Percentiles rank a stretch among this genome's conserved stretches.
phyloP scores from a whole-genome alignment of 2,329 filamentous ascomycete species.

The Laburnicola sp. region DNA sequence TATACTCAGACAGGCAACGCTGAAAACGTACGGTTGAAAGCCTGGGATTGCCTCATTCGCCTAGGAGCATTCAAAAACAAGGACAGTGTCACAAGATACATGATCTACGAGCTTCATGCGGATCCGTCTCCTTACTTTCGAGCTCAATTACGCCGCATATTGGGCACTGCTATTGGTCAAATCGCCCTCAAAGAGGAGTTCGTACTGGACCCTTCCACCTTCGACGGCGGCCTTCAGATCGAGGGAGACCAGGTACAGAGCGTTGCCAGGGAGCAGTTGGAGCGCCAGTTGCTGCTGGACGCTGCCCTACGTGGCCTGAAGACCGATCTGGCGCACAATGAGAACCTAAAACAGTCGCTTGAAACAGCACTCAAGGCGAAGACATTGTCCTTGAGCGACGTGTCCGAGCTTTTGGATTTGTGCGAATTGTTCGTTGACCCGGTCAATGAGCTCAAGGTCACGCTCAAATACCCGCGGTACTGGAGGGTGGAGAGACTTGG shows the following conservation, averaged over 20 bases:
- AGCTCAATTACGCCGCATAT: slow-evolving; percentile 54
- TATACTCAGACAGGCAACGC: slow-evolving; percentile 64
- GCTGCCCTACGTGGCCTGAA: slow-evolving; percentile 62
- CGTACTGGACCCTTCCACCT: slow-evolving; percentile 22
- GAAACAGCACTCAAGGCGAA: slow-evolving; percentile 60
- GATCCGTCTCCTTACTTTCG: slow-evolving; percentile 63
- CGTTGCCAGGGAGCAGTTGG: slow-evolving; percentile 56
- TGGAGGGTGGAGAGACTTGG: slow-evolving; percentile 60
- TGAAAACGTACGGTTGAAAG: slow-evolving; percentile 62
- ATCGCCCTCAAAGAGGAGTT: slow-evolving; percentile 60
- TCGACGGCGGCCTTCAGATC: slow-evolving; percentile 56
- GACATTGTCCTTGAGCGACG: slow-evolving; percentile 55
- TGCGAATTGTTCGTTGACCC: slow-evolving; percentile 60
- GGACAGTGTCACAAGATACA: slow-evolving; percentile 57
- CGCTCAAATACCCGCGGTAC: slow-evolving; percentile 59
- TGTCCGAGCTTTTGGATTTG: slow-evolving; percentile 61
- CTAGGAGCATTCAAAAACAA: slow-evolving; percentile 56
- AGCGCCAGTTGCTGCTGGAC: slow-evolving; percentile 56
- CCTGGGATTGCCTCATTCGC: slow-evolving; percentile 61
- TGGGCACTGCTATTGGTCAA: slow-evolving; percentile 61
- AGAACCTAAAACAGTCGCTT: slow-evolving; percentile 56
- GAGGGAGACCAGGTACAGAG: slow-evolving; percentile 54
- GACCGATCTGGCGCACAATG: slow-evolving; percentile 54
- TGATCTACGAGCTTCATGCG: slow-evolving; percentile 59
- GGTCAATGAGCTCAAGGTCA: slow-evolving; percentile 54